Evolutionary conservation across 2,329 filamentous ascomycete species (phyloP), one percentile per base, ranked within the genome.

Genomic region (Ambrosiella cleistominuta): DNA sequence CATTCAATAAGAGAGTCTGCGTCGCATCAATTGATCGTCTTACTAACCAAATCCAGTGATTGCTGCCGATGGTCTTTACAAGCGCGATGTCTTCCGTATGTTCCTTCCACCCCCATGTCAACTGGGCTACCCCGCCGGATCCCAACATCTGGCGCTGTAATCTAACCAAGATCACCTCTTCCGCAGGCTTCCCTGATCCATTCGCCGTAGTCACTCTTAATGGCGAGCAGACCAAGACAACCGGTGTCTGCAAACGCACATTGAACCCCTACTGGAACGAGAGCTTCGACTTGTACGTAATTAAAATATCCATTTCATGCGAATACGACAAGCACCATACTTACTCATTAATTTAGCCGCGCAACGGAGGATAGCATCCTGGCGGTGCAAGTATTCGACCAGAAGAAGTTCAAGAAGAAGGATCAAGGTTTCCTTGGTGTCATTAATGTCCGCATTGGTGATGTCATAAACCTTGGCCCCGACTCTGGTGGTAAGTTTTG

Each of bases 321-420:
- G 15, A 36, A n/a, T n/a, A 40, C 51, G 13, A 17, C 40, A 7
- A 27, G 1, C 17, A 9, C 37, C 8, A 40, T 40, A 19, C 49
- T 35, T 27, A 57, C 49, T 11, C 9, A 15, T 11, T 15, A 53
- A 40, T 56, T 19, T 40, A 97, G 93, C 75, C 81, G 80, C 69
- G 91, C 88, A 61, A 93, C 85, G 62, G 93, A 98, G 69, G 91
- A 95, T 67, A 95, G 90, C 70, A 96, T 98, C 67, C 78, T 98
- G 53, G 93, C 93, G 7, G 90, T 98, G 52, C 93, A 98, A 69
- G 95, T 98, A 58, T 98, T 98, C 69, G 93, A 98, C 71, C 93
- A 98, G 73, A 96, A 96, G 76, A 98, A 98, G 74, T 98, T 98
- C 75, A 98, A 98, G 78, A 98, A 98, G 81, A 98, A 97, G 88